Base-by-base conservation (phyloP, 1,284 basidiomycete genomes). In the Gymnopus androsaceus region DNA sequence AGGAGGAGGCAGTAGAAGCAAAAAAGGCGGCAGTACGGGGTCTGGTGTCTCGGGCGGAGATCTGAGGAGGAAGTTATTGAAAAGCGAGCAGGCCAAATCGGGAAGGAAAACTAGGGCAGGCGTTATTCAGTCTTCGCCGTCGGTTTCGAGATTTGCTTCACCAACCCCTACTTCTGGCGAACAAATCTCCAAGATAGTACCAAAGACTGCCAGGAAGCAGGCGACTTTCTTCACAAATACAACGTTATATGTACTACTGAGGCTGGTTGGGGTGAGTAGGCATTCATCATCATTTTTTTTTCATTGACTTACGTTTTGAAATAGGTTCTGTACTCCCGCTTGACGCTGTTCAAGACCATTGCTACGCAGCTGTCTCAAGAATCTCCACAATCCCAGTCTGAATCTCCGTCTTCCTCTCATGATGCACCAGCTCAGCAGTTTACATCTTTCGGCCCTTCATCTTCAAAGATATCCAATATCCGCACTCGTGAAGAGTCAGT, bases 171-270 rank as follows among this genome's bases (percentile, higher is more conserved):
- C 73, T 2, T 67, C 73, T 1, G 79, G 80, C 3, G 74, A 75
- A n/a, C 63, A 61, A 30, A 63, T 67, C 46, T 63, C 57, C 4
- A 62, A 69, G 3, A 50, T 50, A 30, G 17, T 36, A 3, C 48
- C 48, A 23, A 38, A 34, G 6, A 50, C 48, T 15, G 42, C n/a
- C 6, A 67, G 78, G 27, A 73, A 79, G 37, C 78, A 78, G 61
- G 79, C 84, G 61, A 80, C 82, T 14, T 94, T 98, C 74, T 98
- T 94, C 74, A 87, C 88, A 61, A 98, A 96, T 73, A 93, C 92
- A 33, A 81, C 86, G 38, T 93, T 94, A 67, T 99, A 97, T 75
- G 83, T 87, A 12, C 75, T 97, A 42, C 73, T 97, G 65, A 84
- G 95, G 36, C 75, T 96, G 44, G 72, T 97, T 25, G 89, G 95